Evolutionary conservation across 495 filamentous ascomycete species (phyloP), one percentile per base, ranked within the genome.

Genomic region (Bacidia rubella): DNA sequence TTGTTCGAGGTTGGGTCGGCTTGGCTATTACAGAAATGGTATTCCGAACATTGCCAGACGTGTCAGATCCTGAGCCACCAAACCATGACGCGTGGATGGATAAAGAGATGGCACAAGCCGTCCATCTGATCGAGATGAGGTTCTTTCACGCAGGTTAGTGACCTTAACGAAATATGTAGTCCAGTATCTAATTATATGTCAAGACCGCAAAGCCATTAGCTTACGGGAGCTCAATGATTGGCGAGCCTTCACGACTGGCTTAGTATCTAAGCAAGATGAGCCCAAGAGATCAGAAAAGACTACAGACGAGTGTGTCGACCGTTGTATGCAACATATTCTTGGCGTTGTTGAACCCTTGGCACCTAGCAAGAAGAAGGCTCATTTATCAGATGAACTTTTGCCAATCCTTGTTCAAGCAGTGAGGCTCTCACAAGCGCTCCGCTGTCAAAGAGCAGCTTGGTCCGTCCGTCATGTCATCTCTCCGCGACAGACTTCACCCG

Each of bases 361-460:
- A 15, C 17, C 38, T 5, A 26, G 7, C n/a, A 46, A 49, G 15
- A 47, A 60, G 10, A 7, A 19, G 5, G 26, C 26, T 21, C 23
- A 22, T 22, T 35, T 55, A 15, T 32, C 49, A 51, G 49, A 62
- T 22, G 49, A 46, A 2, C 53, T 60, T n/a, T 21, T 11, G 12
- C n/a, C 2, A 9, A 54, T 62, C n/a, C 41, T 62, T 2, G 25
- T 38, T 20, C 40, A 57, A 21, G 54, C 59, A 39, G 51, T 59
- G 23, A 42, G 39, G 23, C 46, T 62, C 1, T 52, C 53, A 32
- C 59, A 62, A 24, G 49, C 49, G 1, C 59, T 62, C 15, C 59
- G 57, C 15, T 56, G 59, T 12, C 59, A 60, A 26, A 54, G 59
- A 49, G 59, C 59, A 25, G 39, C 35, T 20, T 62, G 59, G 59